phyloP scores from a whole-genome alignment of 2,329 filamentous ascomycete genomes.

The Colletotrichum endophyticum region DNA sequence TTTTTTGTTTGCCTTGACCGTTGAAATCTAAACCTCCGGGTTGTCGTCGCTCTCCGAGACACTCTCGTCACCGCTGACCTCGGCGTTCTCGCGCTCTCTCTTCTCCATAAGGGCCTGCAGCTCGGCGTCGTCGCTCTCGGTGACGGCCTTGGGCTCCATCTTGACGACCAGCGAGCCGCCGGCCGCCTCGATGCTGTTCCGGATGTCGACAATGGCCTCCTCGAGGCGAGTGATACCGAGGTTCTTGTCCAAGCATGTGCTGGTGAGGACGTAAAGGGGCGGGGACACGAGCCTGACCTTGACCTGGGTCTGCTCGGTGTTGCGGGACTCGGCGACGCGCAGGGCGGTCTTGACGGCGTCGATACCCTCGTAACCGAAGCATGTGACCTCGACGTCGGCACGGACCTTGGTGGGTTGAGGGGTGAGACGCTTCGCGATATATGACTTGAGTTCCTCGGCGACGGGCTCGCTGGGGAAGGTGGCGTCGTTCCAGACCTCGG shows the following conservation, averaged over 20 bases:
- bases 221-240: slow-evolving; percentile 84
- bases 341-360: slow-evolving; percentile 96
- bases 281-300: slow-evolving; percentile 99
- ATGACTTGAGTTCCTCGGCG: slow-evolving; percentile 87
- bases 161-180: slow-evolving; percentile 86
- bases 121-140: slow-evolving; percentile 97
- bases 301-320: slow-evolving; percentile 91
- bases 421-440: slow-evolving; percentile 96
- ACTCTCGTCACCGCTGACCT: slow-evolving; percentile 97
- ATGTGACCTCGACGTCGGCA: slow-evolving; percentile 95
- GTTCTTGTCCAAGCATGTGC: slow-evolving; percentile 92
- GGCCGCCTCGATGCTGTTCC: slow-evolving; percentile 76
- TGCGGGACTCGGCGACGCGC: slow-evolving; percentile 87
- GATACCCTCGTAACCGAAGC: slow-evolving; percentile 96
- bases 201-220: slow-evolving; percentile 87
- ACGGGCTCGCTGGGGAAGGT: slow-evolving; percentile 85
- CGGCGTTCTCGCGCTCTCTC: slow-evolving; percentile 95
- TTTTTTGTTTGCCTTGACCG: slow-evolving; percentile 11
- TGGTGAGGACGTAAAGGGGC: slow-evolving; percentile 94
- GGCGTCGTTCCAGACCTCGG: slow-evolving; percentile 94
- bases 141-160: slow-evolving; percentile 99
- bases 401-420: slow-evolving; percentile 99
- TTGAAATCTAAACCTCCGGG: slow-evolving; percentile 22
- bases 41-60: slow-evolving; percentile 95
- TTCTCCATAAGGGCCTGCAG: slow-evolving; percentile 99